Base-by-base conservation (phyloP, 352 stramenopile genomes). In the Phytopythium delawarense region DNA sequence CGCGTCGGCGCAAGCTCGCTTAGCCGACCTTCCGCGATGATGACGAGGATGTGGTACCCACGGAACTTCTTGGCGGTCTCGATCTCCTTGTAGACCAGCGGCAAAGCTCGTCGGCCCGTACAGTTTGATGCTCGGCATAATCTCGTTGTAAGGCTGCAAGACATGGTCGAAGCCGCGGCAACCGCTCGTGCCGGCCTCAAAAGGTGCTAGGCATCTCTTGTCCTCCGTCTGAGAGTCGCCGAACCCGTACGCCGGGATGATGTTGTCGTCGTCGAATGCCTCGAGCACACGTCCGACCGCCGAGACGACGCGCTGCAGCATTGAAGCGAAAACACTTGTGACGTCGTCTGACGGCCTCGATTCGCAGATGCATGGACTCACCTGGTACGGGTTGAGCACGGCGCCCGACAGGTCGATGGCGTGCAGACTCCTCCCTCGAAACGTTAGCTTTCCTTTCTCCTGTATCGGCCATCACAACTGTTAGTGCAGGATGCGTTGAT, bases 231-330 rank as follows among this genome's bases (percentile, higher is more conserved):
- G 71, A 28, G 73, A 58, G 40, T 94, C 82, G 18, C 82, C 84
- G 65, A 93, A 93, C 1, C 78, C 82, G 42, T 71, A 91, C 21
- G 79, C 75, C 16, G 84, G 82, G 49, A 94, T 94, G 45, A 90
- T 76, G 40, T 87, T 84, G 61, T 94, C 85, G 57, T 94, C 85
- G 59, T 92, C 85, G 34, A 94, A 92, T 28, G 78, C 70, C 52
- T 87, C 82, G 5, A 94, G 64, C 18, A 87, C 81, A 23, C 72
- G 75, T 16, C 81, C 81, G 23, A 93, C 76, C 48, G 82, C 66
- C 30, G 66, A 76, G 57, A 88, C 84, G 6, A 84, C 79, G 42
- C 65, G 71, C 75, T 84, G 44, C 13, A 49, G 2, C 18, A 20
- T 48, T 16, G 5, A 16, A 23, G 7, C 16, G 15, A 48, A 2